phyloP scores from a whole-genome alignment of 441 rosid genomes.

The Populus hybrid region DNA sequence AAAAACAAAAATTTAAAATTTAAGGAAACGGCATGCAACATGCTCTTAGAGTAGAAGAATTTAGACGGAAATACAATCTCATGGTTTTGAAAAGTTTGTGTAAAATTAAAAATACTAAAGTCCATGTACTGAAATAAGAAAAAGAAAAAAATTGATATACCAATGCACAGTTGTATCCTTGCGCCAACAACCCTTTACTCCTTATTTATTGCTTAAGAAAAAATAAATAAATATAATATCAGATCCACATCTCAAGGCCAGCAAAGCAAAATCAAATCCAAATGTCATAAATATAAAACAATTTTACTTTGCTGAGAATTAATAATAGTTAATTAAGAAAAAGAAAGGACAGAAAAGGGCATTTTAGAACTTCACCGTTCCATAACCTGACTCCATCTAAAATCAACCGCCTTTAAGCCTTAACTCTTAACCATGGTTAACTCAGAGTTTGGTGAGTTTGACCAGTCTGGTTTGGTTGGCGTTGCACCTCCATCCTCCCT shows the following conservation, averaged over 20 bases:
- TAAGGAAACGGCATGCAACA: no score
- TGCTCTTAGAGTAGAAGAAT: no score
- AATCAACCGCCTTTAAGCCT: neutral
- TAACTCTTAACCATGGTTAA: conserved; percentile 41
- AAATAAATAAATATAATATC: neutral
- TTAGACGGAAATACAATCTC: neutral
- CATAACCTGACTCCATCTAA: neutral
- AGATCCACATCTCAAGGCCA: neutral
- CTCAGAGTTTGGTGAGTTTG: conserved; percentile 53
- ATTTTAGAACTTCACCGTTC: neutral
- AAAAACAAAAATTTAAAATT: no score
- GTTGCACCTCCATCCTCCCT: conserved; percentile 18
- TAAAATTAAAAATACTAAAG: neutral
- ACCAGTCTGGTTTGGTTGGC: conserved; percentile 93
- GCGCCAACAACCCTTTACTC: neutral
- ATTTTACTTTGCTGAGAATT: no score
- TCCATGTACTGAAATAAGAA: neutral
- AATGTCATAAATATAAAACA: neutral
- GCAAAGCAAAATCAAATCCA: neutral
- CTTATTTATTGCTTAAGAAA: no score
- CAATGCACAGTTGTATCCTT: no score
- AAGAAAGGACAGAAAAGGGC: neutral
- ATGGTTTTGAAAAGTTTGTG: neutral
- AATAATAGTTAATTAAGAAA: no score
- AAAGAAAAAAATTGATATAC: no score